A percentile compares a stretch with the other conserved stretches of the same genome.
These are phyloP conservation scores for Serpula lacrymans DNA, from an alignment of 768 basidiomycete species.

Conservation along the genomic window DNA sequence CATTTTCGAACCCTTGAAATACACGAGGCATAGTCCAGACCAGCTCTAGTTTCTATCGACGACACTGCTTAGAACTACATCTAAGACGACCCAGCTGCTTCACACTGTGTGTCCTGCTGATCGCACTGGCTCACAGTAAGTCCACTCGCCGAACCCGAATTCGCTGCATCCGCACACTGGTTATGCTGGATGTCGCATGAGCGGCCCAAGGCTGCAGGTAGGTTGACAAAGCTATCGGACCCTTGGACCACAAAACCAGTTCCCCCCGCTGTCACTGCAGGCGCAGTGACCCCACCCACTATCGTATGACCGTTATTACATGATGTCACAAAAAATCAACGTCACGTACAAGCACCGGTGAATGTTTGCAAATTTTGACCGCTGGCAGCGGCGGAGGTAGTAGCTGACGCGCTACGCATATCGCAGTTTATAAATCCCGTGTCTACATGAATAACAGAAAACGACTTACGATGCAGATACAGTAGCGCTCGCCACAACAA, in stretches of 20 bases:
- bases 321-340: background rate
- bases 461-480: no score
- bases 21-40: no score
- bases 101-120: slow-evolving; percentile 25
- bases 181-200: slow-evolving; percentile 61
- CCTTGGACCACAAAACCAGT: slow-evolving; percentile 43
- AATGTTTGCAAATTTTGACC: slow-evolving; percentile 48
- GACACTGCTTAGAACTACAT: no score
- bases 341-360: slow-evolving; percentile 41
- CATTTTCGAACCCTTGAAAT: no score
- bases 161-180: slow-evolving; percentile 48
- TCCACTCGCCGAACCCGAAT: slow-evolving; percentile 41
- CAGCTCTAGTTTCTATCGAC: no score
- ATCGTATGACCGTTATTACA: background rate
- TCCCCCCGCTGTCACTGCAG: slow-evolving; percentile 42
- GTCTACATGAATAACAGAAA: no score
- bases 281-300: slow-evolving; percentile 41
- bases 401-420: no score
- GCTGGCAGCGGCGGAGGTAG: slow-evolving; percentile 16
- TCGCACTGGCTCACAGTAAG: slow-evolving; percentile 35
- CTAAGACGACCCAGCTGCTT: no score
- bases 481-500: no score
- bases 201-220: slow-evolving; percentile 47
- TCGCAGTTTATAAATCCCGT: no score
- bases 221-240: slow-evolving; percentile 45